Evolutionary conservation across 305 asterid species (phyloP).

Genomic region (Fraxinus angustifolia): DNA sequence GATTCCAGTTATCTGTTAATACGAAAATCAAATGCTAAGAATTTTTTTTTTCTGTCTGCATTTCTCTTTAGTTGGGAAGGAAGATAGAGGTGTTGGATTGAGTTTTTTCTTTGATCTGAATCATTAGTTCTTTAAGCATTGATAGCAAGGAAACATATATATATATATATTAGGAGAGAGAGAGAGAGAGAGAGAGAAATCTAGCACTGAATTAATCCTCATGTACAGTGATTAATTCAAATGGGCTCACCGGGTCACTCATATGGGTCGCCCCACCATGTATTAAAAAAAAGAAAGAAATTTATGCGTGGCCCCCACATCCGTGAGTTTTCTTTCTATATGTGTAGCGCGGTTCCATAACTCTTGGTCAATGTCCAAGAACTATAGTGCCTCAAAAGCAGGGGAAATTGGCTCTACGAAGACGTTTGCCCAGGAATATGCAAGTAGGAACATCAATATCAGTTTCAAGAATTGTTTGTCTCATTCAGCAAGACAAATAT

Average conservation of each 20-base stretch:
- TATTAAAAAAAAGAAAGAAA: too few relatives aligned
- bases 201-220: too few relatives aligned
- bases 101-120: slow-evolving; percentile 5
- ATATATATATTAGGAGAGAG: too few relatives aligned
- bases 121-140: neutral
- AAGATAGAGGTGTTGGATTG: neutral
- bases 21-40: neutral
- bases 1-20: neutral
- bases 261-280: too few relatives aligned
- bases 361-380: neutral
- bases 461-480: neutral
- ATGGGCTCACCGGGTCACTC: too few relatives aligned
- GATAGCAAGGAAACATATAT: neutral
- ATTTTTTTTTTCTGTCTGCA: neutral
- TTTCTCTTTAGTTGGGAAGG: neutral
- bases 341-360: too few relatives aligned
- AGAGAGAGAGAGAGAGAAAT: too few relatives aligned
- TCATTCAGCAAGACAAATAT: neutral
- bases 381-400: neutral
- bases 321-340: too few relatives aligned
- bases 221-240: too few relatives aligned
- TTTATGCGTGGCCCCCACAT: too few relatives aligned
- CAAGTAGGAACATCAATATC: neutral
- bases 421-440: neutral
- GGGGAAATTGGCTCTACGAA: neutral